A percentile compares a stretch with the other conserved stretches of the same genome.
phyloP scores from a whole-genome alignment of 805 yeast genomes.

The Yarrowia sp. region DNA sequence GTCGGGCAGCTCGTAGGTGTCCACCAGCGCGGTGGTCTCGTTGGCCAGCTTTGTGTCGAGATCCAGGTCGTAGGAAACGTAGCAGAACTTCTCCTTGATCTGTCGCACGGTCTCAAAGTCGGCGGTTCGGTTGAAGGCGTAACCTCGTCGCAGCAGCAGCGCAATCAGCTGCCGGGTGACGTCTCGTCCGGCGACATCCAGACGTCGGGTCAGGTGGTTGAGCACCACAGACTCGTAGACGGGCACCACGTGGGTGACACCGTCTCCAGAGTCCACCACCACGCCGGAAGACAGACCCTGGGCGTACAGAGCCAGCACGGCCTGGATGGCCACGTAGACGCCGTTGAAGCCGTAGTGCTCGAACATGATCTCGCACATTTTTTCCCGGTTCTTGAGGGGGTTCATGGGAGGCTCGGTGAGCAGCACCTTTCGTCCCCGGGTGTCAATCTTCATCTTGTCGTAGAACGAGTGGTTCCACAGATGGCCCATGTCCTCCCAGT shows the following conservation, averaged over 20 bases:
- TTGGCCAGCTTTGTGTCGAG: slow-evolving; percentile 85
- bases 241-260: slow-evolving; percentile 98
- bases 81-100: slow-evolving; percentile 94
- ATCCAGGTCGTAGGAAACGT: slow-evolving; percentile 92
- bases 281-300: slow-evolving; percentile 97
- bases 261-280: slow-evolving; percentile 98
- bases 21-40: slow-evolving; percentile 95
- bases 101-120: slow-evolving; percentile 99
- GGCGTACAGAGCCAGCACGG: slow-evolving; percentile 96
- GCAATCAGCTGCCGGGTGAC: slow-evolving; percentile 96
- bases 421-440: slow-evolving; percentile 77
- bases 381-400: slow-evolving; percentile 86
- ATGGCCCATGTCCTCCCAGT: slow-evolving; percentile 99
- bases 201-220: slow-evolving; percentile 87
- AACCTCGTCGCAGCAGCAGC: slow-evolving; percentile 90
- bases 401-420: slow-evolving; percentile 99
- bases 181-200: slow-evolving; percentile 98
- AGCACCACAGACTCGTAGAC: slow-evolving; percentile 97
- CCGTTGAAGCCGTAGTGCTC: slow-evolving; percentile 91
- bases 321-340: slow-evolving; percentile 95
- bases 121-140: slow-evolving; percentile 97
- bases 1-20: slow-evolving; percentile 92
- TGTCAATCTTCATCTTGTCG: slow-evolving; percentile 82
- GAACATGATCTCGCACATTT: slow-evolving; percentile 91
- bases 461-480: slow-evolving; percentile 97